A percentile compares a stretch with the other conserved stretches of the same genome.
Evolutionary conservation across 1,139 yeast genomes (phyloP).

Genomic region (Yamadazyma diospyri): DNA sequence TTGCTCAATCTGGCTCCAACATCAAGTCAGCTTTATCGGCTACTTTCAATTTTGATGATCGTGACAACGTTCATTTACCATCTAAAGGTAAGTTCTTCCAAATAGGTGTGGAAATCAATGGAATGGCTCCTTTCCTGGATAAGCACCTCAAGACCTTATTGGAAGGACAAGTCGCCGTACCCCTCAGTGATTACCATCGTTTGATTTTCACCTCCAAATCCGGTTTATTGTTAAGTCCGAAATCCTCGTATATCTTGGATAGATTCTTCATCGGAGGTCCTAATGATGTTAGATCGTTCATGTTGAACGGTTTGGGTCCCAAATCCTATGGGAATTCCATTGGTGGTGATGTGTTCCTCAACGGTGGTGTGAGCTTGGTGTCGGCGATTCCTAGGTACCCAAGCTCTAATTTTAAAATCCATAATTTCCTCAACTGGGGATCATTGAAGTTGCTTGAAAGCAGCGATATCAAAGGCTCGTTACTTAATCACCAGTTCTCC

Average conservation of each 20-base stretch:
- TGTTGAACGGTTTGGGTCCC: conserved; percentile 83
- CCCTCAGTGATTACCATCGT: conserved; percentile 25
- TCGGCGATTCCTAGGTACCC: conserved; percentile 60
- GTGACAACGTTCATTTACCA: conserved; percentile 57
- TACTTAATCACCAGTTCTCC: conserved; percentile 25
- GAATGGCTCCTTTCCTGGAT: conserved; percentile 26
- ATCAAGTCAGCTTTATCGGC: conserved; percentile 57
- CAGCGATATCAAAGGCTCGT: neutral
- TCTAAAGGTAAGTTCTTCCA: conserved; percentile 53
- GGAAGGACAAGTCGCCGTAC: conserved; percentile 44
- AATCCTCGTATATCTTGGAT: conserved; percentile 52
- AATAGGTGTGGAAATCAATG: conserved; percentile 57
- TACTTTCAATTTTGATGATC: conserved; percentile 49
- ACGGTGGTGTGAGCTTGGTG: conserved; percentile 69
- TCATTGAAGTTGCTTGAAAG: conserved; percentile 31
- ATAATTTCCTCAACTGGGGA: conserved; percentile 73
- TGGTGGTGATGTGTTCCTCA: conserved; percentile 78
- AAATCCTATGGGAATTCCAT: conserved; percentile 55
- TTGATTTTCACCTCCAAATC: conserved; percentile 43
- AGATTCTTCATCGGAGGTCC: conserved; percentile 67
- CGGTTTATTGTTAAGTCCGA: conserved; percentile 48
- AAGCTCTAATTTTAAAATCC: conserved; percentile 65
- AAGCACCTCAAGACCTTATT: conserved; percentile 44
- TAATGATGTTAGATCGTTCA: conserved; percentile 75
- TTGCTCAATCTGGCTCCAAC: conserved; percentile 55